Percentiles rank a stretch among this genome's conserved stretches.
Evolutionary conservation across 768 basidiomycete species (phyloP).

Genomic region (Trametes cingulata): DNA sequence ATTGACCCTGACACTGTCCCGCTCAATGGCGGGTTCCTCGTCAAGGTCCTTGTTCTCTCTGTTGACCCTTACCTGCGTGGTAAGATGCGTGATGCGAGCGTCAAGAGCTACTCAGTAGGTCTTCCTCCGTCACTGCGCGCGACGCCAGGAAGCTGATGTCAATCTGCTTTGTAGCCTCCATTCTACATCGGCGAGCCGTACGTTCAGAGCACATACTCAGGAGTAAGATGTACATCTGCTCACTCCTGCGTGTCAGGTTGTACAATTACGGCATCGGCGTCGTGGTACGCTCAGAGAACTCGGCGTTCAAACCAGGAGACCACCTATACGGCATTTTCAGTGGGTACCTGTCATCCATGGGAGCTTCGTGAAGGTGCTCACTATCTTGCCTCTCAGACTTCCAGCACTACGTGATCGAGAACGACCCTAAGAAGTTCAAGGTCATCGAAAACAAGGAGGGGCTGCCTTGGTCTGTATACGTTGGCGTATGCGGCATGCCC

Average conservation of each 20-base stretch:
- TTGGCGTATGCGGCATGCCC: slow-evolving; percentile 52
- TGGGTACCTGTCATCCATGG: slow-evolving; percentile 29
- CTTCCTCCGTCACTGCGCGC: too few species aligned
- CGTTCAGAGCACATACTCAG: not conserved
- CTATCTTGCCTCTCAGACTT: slow-evolving; percentile 32
- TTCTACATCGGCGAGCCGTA: slow-evolving; percentile 33
- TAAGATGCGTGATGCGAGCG: slow-evolving; percentile 19
- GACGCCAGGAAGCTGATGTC: not conserved
- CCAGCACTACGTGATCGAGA: slow-evolving; percentile 42
- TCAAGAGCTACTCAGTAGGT: slow-evolving; percentile 22
- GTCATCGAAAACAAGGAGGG: slow-evolving; percentile 43
- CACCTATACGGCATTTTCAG: slow-evolving; percentile 28
- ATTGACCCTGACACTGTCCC: slow-evolving; percentile 31
- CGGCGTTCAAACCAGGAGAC: slow-evolving; percentile 24
- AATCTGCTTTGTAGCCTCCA: not conserved
- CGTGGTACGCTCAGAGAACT: slow-evolving; percentile 30
- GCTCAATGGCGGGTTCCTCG: slow-evolving; percentile 31
- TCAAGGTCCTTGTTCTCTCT: slow-evolving; percentile 30
- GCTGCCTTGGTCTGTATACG: slow-evolving; percentile 49
- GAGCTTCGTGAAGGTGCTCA: not conserved
- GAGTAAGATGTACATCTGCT: not conserved
- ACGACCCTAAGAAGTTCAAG: slow-evolving; percentile 10
- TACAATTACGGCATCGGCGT: slow-evolving; percentile 29
- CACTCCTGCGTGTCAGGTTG: slow-evolving; percentile 10
- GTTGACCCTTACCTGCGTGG: slow-evolving; percentile 26